Percentiles rank a stretch among this genome's conserved stretches.
Evolutionary conservation across 148 eudicot genomes (phyloP).

Genomic region (Amaranthus cruentus): DNA sequence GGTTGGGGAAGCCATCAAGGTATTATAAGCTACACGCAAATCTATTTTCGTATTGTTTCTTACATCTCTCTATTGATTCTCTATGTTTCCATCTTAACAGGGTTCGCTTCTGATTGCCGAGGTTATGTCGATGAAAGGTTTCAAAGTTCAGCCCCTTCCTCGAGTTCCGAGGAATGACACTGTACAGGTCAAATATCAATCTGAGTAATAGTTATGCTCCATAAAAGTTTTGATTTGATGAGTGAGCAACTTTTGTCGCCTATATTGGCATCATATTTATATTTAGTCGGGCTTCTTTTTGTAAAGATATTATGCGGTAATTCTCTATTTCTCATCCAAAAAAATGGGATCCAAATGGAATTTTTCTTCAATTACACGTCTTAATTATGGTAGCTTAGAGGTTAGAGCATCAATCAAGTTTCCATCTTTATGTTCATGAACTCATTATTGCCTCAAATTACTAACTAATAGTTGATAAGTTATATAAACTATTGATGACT

Average conservation of each 20-base stretch:
- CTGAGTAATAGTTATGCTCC: not conserved
- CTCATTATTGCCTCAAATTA: not conserved
- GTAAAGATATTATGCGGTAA: not conserved
- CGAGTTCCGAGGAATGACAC: slow-evolving; percentile 76
- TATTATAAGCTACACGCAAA: slow-evolving; percentile 10
- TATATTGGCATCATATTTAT: not conserved
- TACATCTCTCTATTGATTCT: not conserved
- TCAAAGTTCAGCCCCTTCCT: slow-evolving; percentile 81
- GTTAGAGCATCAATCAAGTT: not conserved
- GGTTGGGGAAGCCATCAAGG: slow-evolving; percentile 99
- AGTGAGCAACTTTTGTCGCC: not conserved
- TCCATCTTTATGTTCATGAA: not conserved
- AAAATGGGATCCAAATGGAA: not conserved
- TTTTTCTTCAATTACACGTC: not conserved
- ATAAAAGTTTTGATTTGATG: not conserved
- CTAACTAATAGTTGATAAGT: not conserved
- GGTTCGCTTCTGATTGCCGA: slow-evolving; percentile 85
- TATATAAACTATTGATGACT: not conserved
- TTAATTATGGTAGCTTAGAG: not conserved
- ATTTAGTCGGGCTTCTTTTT: not conserved
- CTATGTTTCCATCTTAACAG: slow-evolving; percentile 30
- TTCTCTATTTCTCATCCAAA: not conserved
- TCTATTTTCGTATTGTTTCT: not conserved
- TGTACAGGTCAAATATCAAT: slow-evolving; percentile 57
- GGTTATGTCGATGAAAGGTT: slow-evolving; percentile 82